Conservation (phyloP, 495 filamentous ascomycete species). For the Trichoderma erinaceum region DNA sequence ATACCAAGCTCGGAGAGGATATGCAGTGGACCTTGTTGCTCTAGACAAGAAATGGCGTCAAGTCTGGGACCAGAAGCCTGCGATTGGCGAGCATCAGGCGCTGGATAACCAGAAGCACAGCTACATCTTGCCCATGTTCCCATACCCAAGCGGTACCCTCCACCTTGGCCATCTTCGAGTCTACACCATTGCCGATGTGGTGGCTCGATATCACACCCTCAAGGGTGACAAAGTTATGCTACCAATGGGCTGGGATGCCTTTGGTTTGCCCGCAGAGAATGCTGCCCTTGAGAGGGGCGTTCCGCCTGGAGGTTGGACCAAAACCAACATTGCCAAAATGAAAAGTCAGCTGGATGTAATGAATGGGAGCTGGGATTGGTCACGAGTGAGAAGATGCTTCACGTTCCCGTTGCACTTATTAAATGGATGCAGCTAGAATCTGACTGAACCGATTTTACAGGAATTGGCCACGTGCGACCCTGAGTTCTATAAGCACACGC, state of each 20-base stretch:
- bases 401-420: not conserved
- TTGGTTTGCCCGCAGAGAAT: constrained; percentile 87
- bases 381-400: constrained; percentile 50
- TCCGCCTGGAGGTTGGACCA: constrained; percentile 73
- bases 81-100: constrained; percentile 17
- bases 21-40: constrained; percentile 51
- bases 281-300: constrained; percentile 83
- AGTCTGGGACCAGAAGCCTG: constrained; percentile 39
- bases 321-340: constrained; percentile 72
- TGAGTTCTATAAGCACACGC: constrained; percentile 81
- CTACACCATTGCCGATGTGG: constrained; percentile 84
- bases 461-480: constrained; percentile 80
- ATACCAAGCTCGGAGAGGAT: not conserved
- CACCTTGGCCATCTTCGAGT: constrained; percentile 85
- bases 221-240: constrained; percentile 70
- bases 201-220: constrained; percentile 72
- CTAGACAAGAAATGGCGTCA: constrained; percentile 73
- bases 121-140: constrained; percentile 88
- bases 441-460: constrained; percentile 34
- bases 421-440: constrained; percentile 6
- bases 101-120: constrained; percentile 35
- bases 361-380: constrained; percentile 78
- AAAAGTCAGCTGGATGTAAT: constrained; percentile 72
- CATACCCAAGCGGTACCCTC: constrained; percentile 83
- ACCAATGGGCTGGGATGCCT: constrained; percentile 93